A percentile compares a stretch with the other conserved stretches of the same genome.
phyloP scores from a whole-genome alignment of 163 green algal species.

The Trebouxiophyceae sp. region DNA sequence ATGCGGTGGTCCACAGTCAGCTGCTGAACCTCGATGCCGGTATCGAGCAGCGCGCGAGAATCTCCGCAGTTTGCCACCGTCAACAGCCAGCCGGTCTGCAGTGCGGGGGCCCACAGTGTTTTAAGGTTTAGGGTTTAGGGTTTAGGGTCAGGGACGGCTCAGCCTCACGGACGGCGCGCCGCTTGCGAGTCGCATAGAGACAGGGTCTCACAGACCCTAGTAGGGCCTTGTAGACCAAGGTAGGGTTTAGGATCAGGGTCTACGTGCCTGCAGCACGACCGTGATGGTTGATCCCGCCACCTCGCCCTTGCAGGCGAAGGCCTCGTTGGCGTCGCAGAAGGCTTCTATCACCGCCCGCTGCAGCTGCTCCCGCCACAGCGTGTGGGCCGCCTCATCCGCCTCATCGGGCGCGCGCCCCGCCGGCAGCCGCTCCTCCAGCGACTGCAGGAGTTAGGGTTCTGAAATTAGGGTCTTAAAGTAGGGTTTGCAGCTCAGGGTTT shows the following conservation, averaged over 20 bases:
- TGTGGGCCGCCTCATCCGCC: not conserved
- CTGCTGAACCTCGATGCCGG: constrained; percentile 21
- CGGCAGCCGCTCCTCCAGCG: constrained; percentile 10
- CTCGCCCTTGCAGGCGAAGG: constrained; percentile 32
- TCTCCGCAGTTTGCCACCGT: constrained; percentile 60
- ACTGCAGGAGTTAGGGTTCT: too few species aligned
- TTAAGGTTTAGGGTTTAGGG: too few species aligned
- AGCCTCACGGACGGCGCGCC: too few species aligned
- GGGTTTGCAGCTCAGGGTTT: too few species aligned
- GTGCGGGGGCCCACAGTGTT: too few species aligned
- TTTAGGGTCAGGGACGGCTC: too few species aligned
- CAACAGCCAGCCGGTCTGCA: constrained; percentile 44
- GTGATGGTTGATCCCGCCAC: constrained; percentile 40
- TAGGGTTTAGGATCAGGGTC: not conserved
- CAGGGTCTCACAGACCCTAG: too few species aligned
- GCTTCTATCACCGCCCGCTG: constrained; percentile 35
- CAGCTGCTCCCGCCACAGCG: constrained; percentile 8
- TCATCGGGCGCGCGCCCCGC: constrained; percentile 1
- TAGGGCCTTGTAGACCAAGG: too few species aligned
- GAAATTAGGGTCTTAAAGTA: too few species aligned
- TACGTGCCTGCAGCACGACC: constrained; percentile 25
- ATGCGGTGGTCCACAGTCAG: constrained; percentile 53
- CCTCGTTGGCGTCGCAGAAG: constrained; percentile 22
- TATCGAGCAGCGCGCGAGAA: constrained; percentile 53
- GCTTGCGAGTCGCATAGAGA: too few species aligned